These are phyloP conservation scores for Suhomyces maxii DNA, from an alignment of 1,139 yeast species.

Conservation along the genomic window DNA sequence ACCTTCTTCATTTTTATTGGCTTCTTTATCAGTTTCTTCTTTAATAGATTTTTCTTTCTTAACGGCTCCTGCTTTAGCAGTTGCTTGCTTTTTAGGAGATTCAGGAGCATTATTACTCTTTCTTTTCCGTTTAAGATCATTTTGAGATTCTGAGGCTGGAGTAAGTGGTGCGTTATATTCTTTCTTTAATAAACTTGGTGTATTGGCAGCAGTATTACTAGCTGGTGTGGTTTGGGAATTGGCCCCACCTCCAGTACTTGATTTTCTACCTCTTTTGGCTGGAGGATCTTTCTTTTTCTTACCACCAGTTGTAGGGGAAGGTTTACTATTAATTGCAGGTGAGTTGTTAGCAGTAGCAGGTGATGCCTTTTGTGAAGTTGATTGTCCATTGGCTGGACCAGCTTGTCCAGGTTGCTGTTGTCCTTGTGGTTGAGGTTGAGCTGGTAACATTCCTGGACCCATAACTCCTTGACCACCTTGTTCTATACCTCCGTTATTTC, in stretches of 20 bases:
- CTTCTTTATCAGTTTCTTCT: slow-evolving; percentile 21
- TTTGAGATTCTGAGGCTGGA: slow-evolving; percentile 42
- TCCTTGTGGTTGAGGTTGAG: slow-evolving; percentile 17
- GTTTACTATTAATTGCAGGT: slow-evolving; percentile 35
- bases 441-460: slow-evolving; percentile 27
- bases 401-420: slow-evolving; percentile 17
- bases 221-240: slow-evolving; percentile 17
- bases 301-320: slow-evolving; percentile 33
- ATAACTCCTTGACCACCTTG: slow-evolving; percentile 7
- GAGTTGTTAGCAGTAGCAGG: slow-evolving; percentile 31
- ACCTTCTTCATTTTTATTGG: slow-evolving; percentile 17
- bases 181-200: slow-evolving; percentile 32
- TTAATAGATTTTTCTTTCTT: slow-evolving; percentile 18
- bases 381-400: slow-evolving; percentile 5
- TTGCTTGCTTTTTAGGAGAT: slow-evolving; percentile 35
- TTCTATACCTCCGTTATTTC: slow-evolving; percentile 32
- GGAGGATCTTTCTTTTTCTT: slow-evolving; percentile 29
- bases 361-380: slow-evolving; percentile 22
- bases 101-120: slow-evolving; percentile 26
- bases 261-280: slow-evolving; percentile 37
- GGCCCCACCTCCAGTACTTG: slow-evolving; percentile 24
- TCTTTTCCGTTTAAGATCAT: slow-evolving; percentile 29
- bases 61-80: slow-evolving; percentile 18
- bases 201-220: slow-evolving; percentile 16
- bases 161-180: slow-evolving; percentile 46